phyloP scores from a whole-genome alignment of 78 protist species.

The Emiliania huxleyi region DNA sequence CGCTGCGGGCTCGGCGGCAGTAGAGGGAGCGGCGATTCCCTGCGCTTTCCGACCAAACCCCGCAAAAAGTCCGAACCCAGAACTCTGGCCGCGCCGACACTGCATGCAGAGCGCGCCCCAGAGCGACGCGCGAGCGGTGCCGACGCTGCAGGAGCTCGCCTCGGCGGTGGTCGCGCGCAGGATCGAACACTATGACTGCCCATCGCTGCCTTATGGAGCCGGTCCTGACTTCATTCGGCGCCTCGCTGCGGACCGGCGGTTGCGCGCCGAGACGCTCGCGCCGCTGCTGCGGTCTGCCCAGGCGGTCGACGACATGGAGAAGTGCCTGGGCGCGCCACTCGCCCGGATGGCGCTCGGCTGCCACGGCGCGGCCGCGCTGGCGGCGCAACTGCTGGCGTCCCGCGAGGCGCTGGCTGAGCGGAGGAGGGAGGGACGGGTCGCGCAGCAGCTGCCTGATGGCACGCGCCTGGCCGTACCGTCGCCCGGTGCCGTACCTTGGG shows the following conservation, averaged over 20 bases:
- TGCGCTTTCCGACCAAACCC: too few relatives aligned
- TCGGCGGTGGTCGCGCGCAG: neutral
- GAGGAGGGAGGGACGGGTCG: too few relatives aligned
- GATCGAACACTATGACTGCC: neutral
- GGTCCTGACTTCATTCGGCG: neutral
- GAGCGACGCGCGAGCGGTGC: too few relatives aligned
- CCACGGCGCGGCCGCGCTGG: neutral
- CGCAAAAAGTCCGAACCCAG: too few relatives aligned
- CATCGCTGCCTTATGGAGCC: neutral
- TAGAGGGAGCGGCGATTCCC: too few relatives aligned
- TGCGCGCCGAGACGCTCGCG: neutral
- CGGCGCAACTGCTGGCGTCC: neutral
- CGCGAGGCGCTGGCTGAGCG: too few relatives aligned
- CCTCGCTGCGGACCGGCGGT: neutral
- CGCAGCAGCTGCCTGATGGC: too few relatives aligned
- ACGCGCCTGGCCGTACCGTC: too few relatives aligned
- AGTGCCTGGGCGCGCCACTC: neutral
- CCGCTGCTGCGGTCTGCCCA: neutral
- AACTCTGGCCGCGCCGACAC: too few relatives aligned
- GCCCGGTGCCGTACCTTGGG: too few relatives aligned
- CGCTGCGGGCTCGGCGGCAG: too few relatives aligned
- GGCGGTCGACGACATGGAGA: neutral
- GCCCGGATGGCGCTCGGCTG: neutral
- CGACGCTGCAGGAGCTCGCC: neutral
- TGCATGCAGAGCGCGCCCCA: too few relatives aligned